Conservation (phyloP, 805 yeast species). For the Nakazawaea laoshanensis region DNA sequence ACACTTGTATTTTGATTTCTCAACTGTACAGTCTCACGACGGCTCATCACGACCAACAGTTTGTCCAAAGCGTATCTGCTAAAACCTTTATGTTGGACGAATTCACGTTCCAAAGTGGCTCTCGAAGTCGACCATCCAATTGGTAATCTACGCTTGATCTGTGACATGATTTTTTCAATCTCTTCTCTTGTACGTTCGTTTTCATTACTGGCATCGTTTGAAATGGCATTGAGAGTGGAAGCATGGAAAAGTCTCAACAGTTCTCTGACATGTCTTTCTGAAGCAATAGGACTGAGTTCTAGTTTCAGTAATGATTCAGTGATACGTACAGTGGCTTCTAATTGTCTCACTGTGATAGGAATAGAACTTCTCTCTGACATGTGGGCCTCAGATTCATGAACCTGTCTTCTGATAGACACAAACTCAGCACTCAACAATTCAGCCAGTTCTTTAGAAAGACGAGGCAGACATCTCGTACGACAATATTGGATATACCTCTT, state of each 20-base stretch:
- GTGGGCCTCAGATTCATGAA: conserved; percentile 71
- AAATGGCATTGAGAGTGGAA: conserved; percentile 88
- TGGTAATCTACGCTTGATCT: conserved; percentile 83
- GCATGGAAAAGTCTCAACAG: conserved; percentile 92
- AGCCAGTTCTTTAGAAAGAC: conserved; percentile 81
- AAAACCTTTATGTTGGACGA: conserved; percentile 47
- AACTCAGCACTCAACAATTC: conserved; percentile 88
- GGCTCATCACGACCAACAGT: conserved; percentile 73
- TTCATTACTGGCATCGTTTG: conserved; percentile 39
- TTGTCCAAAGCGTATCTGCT: conserved; percentile 65
- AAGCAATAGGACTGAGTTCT: conserved; percentile 73
- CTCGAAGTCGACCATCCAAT: conserved; percentile 95
- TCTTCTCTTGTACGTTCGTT: conserved; percentile 56
- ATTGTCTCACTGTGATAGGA: conserved; percentile 95
- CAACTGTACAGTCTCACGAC: conserved; percentile 81
- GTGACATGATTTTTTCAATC: conserved; percentile 73
- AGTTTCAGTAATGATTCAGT: conserved; percentile 90
- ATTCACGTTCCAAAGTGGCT: conserved; percentile 74
- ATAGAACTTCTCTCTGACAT: conserved; percentile 88
- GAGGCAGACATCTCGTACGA: conserved; percentile 85
- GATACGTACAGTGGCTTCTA: conserved; percentile 94
- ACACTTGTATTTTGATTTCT: conserved; percentile 81
- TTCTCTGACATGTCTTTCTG: conserved; percentile 87
- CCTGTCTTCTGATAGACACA: conserved; percentile 78
- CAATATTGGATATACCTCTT: conserved; percentile 88